Percentiles rank a stretch among this genome's conserved stretches.
phyloP scores from a whole-genome alignment of 225 moss, liverwort and hornwort species.

The Bryoerythrophyllum caledonicum region DNA sequence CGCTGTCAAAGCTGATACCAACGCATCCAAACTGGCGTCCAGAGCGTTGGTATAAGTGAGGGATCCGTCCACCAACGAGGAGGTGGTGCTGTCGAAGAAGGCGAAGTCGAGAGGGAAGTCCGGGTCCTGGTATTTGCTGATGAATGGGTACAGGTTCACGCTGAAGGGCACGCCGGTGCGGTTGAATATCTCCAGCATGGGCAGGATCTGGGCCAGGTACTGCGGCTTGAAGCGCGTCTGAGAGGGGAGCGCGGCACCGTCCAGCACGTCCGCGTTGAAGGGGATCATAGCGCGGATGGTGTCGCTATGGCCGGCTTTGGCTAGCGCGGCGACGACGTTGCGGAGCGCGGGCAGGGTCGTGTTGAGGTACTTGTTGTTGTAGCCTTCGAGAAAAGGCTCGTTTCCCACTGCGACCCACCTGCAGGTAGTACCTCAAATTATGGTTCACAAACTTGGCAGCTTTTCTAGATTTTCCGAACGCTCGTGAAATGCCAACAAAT shows the following conservation, averaged over 20 bases:
- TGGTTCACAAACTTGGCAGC: too few relatives aligned
- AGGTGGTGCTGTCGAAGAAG: constrained; percentile 55
- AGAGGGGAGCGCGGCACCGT: constrained; percentile 53
- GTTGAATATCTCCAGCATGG: constrained; percentile 64
- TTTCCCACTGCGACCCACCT: constrained; percentile 92
- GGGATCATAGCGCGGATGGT: constrained; percentile 68
- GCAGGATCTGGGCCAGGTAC: constrained; percentile 52
- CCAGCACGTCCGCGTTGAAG: constrained; percentile 85
- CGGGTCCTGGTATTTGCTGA: constrained; percentile 65
- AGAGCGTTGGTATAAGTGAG: constrained; percentile 63
- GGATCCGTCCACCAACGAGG: constrained; percentile 32
- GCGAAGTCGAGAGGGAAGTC: constrained; percentile 80
- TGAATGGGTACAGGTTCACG: constrained; percentile 85
- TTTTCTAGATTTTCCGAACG: too few relatives aligned
- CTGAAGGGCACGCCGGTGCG: constrained; percentile 66
- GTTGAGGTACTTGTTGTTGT: constrained; percentile 67
- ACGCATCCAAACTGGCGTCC: constrained; percentile 79
- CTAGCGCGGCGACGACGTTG: constrained; percentile 63
- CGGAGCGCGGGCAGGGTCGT: constrained; percentile 69
- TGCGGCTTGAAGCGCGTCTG: constrained; percentile 60
- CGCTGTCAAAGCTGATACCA: constrained; percentile 56
- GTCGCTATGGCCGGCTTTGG: constrained; percentile 41
- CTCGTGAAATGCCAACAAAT: too few relatives aligned
- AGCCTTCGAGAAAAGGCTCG: constrained; percentile 78
- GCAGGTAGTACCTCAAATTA: constrained; percentile 11